Conservation (phyloP, 352 stramenopile genomes). For the Phytophthora pseudosyringae region DNA sequence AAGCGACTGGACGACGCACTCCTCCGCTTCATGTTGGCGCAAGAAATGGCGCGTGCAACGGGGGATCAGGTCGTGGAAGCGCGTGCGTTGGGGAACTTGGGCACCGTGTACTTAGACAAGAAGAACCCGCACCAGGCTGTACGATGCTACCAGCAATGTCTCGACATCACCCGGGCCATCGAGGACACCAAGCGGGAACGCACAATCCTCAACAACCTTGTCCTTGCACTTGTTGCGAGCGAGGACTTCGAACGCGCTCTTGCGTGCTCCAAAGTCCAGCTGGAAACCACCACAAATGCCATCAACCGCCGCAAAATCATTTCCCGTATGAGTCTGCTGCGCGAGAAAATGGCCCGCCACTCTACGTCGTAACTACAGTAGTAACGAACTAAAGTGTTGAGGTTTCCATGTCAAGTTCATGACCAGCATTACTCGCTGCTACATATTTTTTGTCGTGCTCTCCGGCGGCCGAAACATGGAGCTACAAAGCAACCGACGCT, state of each 20-base stretch:
- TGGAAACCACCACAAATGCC: slow-evolving; percentile 70
- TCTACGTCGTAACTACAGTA: slow-evolving; percentile 2
- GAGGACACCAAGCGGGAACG: slow-evolving; percentile 79
- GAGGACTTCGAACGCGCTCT: slow-evolving; percentile 66
- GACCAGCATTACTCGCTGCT: neutral
- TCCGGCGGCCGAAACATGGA: neutral
- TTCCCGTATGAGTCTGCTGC: slow-evolving; percentile 75
- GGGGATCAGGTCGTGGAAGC: slow-evolving; percentile 73
- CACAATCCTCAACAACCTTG: slow-evolving; percentile 86
- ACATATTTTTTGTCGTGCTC: neutral
- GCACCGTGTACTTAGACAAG: slow-evolving; percentile 79
- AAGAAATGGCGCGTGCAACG: slow-evolving; percentile 52
- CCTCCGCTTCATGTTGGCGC: slow-evolving; percentile 66
- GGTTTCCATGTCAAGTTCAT: too few relatives aligned
- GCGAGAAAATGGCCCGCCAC: slow-evolving; percentile 46
- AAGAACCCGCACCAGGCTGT: slow-evolving; percentile 75
- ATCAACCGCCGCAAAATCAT: slow-evolving; percentile 84
- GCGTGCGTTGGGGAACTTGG: slow-evolving; percentile 76
- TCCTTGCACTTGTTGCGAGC: slow-evolving; percentile 73
- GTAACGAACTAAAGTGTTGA: neutral
- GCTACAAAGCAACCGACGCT: slow-evolving; percentile 35
- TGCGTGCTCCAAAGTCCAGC: slow-evolving; percentile 68
- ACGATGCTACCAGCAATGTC: slow-evolving; percentile 76
- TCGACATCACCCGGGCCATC: slow-evolving; percentile 76
- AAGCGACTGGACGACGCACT: slow-evolving; percentile 70